phyloP scores from a whole-genome alignment of 306 rosid species.

The Vigna nakashimae region DNA sequence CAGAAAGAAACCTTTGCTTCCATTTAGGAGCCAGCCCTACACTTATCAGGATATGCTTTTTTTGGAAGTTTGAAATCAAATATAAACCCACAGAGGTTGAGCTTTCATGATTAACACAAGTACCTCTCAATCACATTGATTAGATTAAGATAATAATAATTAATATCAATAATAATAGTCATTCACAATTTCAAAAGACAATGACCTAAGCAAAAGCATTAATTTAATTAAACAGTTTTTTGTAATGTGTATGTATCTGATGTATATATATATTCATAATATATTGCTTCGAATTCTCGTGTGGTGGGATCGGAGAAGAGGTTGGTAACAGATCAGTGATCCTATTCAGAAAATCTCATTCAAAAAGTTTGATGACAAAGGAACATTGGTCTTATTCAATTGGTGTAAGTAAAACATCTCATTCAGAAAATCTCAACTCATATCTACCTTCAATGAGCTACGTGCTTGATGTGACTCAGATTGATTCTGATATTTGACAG shows the following conservation, averaged over 20 bases:
- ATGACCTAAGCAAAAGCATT: conserved; percentile 12
- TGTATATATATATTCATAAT: not conserved
- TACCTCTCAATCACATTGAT: conserved; percentile 47
- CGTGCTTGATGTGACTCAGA: conserved; percentile 49
- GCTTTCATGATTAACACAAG: conserved; percentile 27
- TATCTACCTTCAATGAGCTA: conserved; percentile 38
- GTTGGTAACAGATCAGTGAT: too few relatives aligned
- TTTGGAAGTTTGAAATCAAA: conserved; percentile 12
- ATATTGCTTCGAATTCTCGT: conserved; percentile 38
- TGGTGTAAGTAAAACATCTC: conserved; percentile 58
- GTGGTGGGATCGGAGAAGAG: conserved; percentile 53
- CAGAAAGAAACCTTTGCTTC: conserved; percentile 33
- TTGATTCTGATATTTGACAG: conserved; percentile 56
- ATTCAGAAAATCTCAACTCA: conserved; percentile 48
- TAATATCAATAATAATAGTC: not conserved
- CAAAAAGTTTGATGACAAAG: conserved; percentile 36
- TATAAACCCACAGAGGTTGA: conserved; percentile 11
- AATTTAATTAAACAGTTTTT: not conserved
- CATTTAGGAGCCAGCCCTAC: conserved; percentile 32
- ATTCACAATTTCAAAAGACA: conserved; percentile 56
- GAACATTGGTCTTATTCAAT: conserved; percentile 46
- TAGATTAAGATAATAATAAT: conserved; percentile 44
- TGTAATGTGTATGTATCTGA: not conserved
- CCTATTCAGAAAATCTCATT: too few relatives aligned
- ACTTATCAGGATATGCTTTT: conserved; percentile 16